Evolutionary conservation across 164 flowering plant genomes (phyloP).

Genomic region (Aristolochia fimbriata): DNA sequence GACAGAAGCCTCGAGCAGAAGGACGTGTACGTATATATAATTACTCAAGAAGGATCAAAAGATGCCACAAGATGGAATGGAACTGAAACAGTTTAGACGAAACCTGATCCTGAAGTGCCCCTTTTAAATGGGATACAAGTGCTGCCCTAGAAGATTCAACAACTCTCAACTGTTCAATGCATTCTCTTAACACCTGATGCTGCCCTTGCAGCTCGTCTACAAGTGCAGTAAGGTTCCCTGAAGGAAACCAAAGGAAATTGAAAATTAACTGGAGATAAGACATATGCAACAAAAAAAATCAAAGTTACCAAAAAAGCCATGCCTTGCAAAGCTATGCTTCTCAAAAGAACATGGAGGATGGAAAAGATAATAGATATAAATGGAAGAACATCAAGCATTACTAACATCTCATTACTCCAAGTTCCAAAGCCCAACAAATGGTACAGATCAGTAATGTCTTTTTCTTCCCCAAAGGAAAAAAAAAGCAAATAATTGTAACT

Average conservation of each 20-base stretch:
- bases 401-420: no score
- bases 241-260: not conserved
- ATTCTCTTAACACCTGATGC: constrained; percentile 46
- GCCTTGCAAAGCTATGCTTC: no score
- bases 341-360: no score
- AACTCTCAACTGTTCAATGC: constrained; percentile 54
- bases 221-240: constrained; percentile 42
- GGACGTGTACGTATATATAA: not conserved
- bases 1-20: not conserved
- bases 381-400: no score
- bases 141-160: constrained; percentile 60
- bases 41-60: not conserved
- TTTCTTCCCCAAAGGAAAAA: no score
- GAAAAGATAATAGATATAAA: no score
- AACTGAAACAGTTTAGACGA: not conserved
- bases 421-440: no score
- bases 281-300: no score
- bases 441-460: no score
- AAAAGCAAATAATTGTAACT: no score
- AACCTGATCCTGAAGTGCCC: constrained; percentile 91
- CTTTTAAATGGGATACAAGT: constrained; percentile 62
- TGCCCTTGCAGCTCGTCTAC: constrained; percentile 68
- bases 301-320: no score
- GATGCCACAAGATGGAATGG: not conserved
- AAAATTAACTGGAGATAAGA: no score